phyloP scores from a whole-genome alignment of 1,284 basidiomycete species.

The Hymenochaete sp. region DNA sequence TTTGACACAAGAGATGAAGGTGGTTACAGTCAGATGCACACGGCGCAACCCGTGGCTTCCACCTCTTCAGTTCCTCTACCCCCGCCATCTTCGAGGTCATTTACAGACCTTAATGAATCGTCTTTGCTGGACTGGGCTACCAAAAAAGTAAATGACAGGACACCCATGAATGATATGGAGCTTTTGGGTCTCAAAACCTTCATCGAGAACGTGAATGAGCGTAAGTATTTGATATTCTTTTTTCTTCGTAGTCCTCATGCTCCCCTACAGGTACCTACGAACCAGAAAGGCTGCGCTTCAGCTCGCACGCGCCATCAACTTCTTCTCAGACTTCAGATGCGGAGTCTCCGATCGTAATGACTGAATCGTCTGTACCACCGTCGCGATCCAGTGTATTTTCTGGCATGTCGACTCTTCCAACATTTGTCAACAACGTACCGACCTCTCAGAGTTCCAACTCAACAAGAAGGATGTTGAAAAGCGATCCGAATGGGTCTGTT shows the following conservation, averaged over 20 bases:
- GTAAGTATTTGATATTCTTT: slow-evolving; percentile 21
- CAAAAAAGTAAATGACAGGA: slow-evolving; percentile 3
- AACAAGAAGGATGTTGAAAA: slow-evolving; percentile 1
- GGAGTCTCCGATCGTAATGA: neutral
- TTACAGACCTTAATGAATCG: neutral
- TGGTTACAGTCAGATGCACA: no score
- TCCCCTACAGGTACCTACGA: slow-evolving; percentile 26
- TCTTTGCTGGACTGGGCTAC: slow-evolving; percentile 3
- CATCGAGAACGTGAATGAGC: slow-evolving; percentile 21
- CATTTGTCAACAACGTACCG: slow-evolving; percentile 12
- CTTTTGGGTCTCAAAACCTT: slow-evolving; percentile 2
- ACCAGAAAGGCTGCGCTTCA: slow-evolving; percentile 49
- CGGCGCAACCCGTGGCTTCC: no score
- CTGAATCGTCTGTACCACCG: neutral
- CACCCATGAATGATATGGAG: slow-evolving; percentile 6
- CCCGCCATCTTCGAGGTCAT: no score
- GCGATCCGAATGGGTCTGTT: slow-evolving; percentile 13
- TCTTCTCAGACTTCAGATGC: slow-evolving; percentile 38
- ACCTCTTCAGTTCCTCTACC: no score
- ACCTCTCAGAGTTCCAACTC: neutral
- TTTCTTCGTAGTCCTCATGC: neutral
- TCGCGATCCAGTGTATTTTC: neutral
- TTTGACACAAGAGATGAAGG: no score
- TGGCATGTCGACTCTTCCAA: slow-evolving; percentile 10
- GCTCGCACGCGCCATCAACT: slow-evolving; percentile 35